A percentile compares a stretch with the other conserved stretches of the same genome.
Evolutionary conservation across 2,329 filamentous ascomycete genomes (phyloP).

Genomic region (Coniochaeta sp.): DNA sequence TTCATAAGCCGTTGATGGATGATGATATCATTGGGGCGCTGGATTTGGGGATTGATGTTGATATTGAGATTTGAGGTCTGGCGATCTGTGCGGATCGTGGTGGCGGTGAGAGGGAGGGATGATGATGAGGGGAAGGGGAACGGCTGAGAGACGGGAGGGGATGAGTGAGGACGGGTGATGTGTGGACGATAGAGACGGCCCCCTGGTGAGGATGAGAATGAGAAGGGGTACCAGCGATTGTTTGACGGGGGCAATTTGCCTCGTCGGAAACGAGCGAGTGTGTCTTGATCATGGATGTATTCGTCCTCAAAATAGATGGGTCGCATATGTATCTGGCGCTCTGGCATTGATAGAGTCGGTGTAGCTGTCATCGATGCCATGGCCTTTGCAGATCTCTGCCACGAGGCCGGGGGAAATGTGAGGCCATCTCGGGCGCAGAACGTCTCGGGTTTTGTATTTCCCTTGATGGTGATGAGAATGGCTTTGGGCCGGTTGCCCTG

Average conservation of each 20-base stretch:
- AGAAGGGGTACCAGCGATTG: background rate
- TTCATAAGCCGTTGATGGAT: slow-evolving; percentile 75
- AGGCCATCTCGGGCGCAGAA: no score
- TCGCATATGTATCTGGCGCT: background rate
- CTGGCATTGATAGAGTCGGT: background rate
- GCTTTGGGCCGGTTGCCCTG: no score
- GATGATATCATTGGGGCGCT: slow-evolving; percentile 87
- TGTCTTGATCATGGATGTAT: background rate
- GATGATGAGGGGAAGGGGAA: background rate
- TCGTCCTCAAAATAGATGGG: background rate
- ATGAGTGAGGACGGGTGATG: background rate
- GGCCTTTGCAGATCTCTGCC: background rate
- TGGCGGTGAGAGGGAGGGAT: no score
- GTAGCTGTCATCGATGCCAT: background rate
- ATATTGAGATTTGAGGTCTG: slow-evolving; percentile 40
- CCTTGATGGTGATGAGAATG: no score
- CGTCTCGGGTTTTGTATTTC: no score
- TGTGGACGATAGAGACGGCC: background rate
- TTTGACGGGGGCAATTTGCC: background rate
- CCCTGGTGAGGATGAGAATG: background rate
- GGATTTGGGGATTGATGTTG: slow-evolving; percentile 88
- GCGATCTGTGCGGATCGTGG: no score
- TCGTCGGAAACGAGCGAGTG: background rate
- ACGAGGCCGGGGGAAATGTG: no score
- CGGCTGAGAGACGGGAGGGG: background rate